These are phyloP conservation scores for Mycena floridula DNA, from an alignment of 768 basidiomycete species.

Conservation along the genomic window DNA sequence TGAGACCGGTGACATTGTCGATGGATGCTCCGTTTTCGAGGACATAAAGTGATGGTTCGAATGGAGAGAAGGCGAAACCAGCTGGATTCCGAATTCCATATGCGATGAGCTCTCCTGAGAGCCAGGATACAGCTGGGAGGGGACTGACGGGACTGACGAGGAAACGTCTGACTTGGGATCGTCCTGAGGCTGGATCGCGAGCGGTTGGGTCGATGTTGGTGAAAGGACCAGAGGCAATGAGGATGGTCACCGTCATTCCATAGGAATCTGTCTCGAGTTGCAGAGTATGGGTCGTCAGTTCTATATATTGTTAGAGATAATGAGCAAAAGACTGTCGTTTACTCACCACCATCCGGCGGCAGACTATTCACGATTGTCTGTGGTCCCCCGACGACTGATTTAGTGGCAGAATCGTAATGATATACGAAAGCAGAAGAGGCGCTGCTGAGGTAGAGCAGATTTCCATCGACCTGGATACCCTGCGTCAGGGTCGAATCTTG, in stretches of 20 bases:
- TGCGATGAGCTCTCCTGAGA: slow-evolving; percentile 28
- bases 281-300: slow-evolving; percentile 35
- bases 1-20: slow-evolving; percentile 32
- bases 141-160: no score
- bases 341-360: slow-evolving; percentile 16
- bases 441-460: slow-evolving; percentile 32
- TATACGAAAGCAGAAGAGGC: slow-evolving; percentile 27
- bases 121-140: slow-evolving; percentile 17
- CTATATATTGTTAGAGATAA: slow-evolving; percentile 13
- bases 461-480: slow-evolving; percentile 33
- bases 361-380: not conserved
- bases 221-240: slow-evolving; percentile 31
- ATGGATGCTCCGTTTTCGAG: slow-evolving; percentile 41
- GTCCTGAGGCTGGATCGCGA: slow-evolving; percentile 33
- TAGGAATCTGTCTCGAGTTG: slow-evolving; percentile 21
- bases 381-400: slow-evolving; percentile 12
- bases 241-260: slow-evolving; percentile 15
- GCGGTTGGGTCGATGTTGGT: slow-evolving; percentile 37
- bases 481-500: slow-evolving; percentile 31
- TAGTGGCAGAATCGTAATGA: slow-evolving; percentile 25
- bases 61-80: slow-evolving; percentile 30
- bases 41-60: slow-evolving; percentile 20
- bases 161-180: slow-evolving; percentile 29
- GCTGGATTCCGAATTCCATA: slow-evolving; percentile 41
- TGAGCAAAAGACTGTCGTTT: not conserved